Base-by-base conservation (phyloP, 129 eudicot species). In the Flaveria trinervia region DNA sequence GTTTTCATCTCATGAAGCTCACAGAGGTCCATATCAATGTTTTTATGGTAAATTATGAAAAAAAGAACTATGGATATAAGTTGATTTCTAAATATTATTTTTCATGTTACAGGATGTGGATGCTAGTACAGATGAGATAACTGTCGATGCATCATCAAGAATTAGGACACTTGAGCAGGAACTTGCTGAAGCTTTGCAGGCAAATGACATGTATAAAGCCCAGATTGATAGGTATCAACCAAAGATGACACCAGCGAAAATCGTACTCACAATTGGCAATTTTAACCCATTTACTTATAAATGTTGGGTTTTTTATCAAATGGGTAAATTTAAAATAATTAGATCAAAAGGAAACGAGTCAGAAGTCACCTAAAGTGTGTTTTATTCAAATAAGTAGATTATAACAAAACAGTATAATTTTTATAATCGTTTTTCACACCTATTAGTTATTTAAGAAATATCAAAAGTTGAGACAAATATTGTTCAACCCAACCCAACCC, bases 101-200 rank as follows among this genome's bases (percentile, higher is more conserved):
- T 68, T 45, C 48, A 33, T 75, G 75, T 5, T 4, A 36, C 79
- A 83, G 86, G 80, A 82, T 74, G 74, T 39, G 70, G 80, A 70
- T 60, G 72, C 75, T 11, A 65, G 20, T 64, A 64, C 28, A 57
- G 46, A 68, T 73, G 65, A 64, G 51, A 18, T 41, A 66, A 41
- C 51, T 66, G 28, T 17, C 22, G 77, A 80, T 72, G 20, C 62
- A 39, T 50, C 12, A 39, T 83, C 86, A 66, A 88, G 71, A 79
- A 81, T 85, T 49, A 85, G 75, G 70, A 65, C 46, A 30, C 90
- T 88, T 52, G 88, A 88, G 77, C 75, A 55, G 61, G 88, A 88
- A 74, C 92, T 88, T 75, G 88, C 88, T 7, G 88, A 88, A 84
- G 92, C 90, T 50, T 75, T 85, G 79, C 86, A 85, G 83, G 88